phyloP scores from a whole-genome alignment of 768 basidiomycete species.

The Brasilioporus rufonigricans region DNA sequence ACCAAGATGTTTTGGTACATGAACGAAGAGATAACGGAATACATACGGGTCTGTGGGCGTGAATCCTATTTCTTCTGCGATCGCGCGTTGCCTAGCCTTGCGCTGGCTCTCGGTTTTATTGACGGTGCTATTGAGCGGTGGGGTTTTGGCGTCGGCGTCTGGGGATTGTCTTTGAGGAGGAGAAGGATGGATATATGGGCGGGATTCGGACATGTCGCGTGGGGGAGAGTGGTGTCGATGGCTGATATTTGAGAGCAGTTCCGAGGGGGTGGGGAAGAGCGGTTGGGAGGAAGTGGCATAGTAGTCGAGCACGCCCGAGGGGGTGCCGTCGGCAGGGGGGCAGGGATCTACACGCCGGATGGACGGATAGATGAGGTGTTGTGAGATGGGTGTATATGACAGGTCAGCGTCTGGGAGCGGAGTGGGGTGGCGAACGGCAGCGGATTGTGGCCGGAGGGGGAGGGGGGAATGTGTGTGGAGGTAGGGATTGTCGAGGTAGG shows the following conservation, averaged over 20 bases:
- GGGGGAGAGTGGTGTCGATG: constrained; percentile 6
- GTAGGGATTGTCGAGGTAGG: constrained; percentile 16
- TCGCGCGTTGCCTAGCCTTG: constrained; percentile 55
- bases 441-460: too few species aligned
- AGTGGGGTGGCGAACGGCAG: neutral
- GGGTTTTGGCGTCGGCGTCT: neutral
- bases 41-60: constrained; percentile 61
- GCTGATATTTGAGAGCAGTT: constrained; percentile 50
- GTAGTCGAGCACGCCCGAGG: constrained; percentile 19
- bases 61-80: constrained; percentile 56
- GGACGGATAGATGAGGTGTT: constrained; percentile 14
- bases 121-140: neutral
- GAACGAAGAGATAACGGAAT: neutral
- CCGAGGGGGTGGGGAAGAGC: constrained; percentile 65
- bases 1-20: neutral
- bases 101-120: constrained; percentile 48
- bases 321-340: neutral
- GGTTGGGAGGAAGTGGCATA: constrained; percentile 25
- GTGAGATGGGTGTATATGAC: constrained; percentile 7
- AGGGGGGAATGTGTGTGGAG: neutral
- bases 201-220: constrained; percentile 3
- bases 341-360: neutral
- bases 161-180: constrained; percentile 11
- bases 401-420: constrained; percentile 7
- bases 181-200: constrained; percentile 9